Base-by-base conservation (phyloP, 1,284 basidiomycete genomes). In the Leucocoprinus gongylophorus region DNA sequence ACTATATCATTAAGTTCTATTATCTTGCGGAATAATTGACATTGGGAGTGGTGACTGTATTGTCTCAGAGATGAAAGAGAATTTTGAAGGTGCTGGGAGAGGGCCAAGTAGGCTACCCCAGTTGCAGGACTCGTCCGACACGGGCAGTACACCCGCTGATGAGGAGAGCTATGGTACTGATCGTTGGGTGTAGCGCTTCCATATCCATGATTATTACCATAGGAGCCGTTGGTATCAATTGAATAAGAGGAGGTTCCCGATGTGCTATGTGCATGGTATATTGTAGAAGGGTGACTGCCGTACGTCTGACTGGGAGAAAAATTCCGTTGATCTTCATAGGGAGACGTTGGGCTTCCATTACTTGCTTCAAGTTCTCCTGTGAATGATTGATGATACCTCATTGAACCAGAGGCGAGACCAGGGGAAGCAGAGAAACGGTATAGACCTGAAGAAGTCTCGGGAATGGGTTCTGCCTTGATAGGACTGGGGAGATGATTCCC, bases 61-160 rank as follows among this genome's bases (percentile, higher is more conserved):
- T 83, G 81, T 46, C 83, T 72, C 40, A 87, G 69, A 2, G 79
- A 70, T 42, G 66, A 69, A 17, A 83, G 62, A 0, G 83, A 78
- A 46, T 60, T 74, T 57, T 83, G 79, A 21, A 88, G 73, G 54
- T 85, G 80, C 48, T 85, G 81, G 9, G 76, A 75, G 30, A 88
- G 73, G 15, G 74, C 67, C 49, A 83, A 73, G 58, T 85, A 75
- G 8, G 78, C 71, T 52, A 81, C 72, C 41, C 69, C 77, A 12
- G 78, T 74, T 2, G 73, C 78, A 46, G 84, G 80, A 60, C 75
- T 81, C 46, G 75, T 79, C 30, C 83, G 75, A 67, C 85, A 88
- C 21, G 78, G 62, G 61, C 85, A 88, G 56, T 73, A 73, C 39
- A 55, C 55, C 37, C 59, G 58, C 28, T 17, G 71, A 59, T 39